Evolutionary conservation across 257 asterid genomes (phyloP).

Genomic region (Capsicum baccatum): DNA sequence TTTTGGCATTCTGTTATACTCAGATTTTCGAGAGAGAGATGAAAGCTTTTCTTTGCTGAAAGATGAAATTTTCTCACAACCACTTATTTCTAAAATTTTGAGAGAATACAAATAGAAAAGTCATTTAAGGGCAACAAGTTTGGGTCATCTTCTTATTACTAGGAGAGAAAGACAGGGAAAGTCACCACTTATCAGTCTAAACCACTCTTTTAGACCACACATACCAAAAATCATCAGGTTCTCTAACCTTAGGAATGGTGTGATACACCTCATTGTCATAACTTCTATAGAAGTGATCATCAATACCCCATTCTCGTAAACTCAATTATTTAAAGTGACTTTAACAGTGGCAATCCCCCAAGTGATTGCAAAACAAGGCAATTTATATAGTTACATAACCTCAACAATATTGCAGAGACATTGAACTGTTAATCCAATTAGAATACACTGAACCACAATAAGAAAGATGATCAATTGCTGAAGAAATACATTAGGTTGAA

Average conservation of each 20-base stretch:
- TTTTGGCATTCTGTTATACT: constrained; percentile 45
- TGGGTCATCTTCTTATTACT: constrained; percentile 45
- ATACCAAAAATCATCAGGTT: constrained; percentile 44
- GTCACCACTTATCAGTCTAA: constrained; percentile 46
- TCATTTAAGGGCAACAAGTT: constrained; percentile 43
- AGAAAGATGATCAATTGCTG: constrained; percentile 40
- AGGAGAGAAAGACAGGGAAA: constrained; percentile 44
- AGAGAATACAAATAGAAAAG: constrained; percentile 40
- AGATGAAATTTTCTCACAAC: constrained; percentile 39
- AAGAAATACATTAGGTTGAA: constrained; percentile 51
- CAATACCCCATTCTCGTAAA: constrained; percentile 42
- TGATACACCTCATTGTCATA: neutral
- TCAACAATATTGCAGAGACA: constrained; percentile 40
- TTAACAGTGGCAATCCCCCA: constrained; percentile 51
- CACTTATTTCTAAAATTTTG: constrained; percentile 40
- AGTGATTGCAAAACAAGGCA: constrained; percentile 49
- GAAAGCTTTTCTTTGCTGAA: constrained; percentile 49
- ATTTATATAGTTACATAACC: constrained; percentile 48
- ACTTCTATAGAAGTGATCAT: constrained; percentile 36
- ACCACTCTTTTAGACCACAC: constrained; percentile 51
- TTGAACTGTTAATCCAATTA: constrained; percentile 54
- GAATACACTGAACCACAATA: constrained; percentile 51
- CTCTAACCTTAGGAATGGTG: constrained; percentile 48
- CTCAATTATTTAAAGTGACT: constrained; percentile 35
- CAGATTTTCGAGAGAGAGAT: constrained; percentile 40